Evolutionary conservation across 495 filamentous ascomycete genomes (phyloP).

Genomic region (Neurospora tetraspora): DNA sequence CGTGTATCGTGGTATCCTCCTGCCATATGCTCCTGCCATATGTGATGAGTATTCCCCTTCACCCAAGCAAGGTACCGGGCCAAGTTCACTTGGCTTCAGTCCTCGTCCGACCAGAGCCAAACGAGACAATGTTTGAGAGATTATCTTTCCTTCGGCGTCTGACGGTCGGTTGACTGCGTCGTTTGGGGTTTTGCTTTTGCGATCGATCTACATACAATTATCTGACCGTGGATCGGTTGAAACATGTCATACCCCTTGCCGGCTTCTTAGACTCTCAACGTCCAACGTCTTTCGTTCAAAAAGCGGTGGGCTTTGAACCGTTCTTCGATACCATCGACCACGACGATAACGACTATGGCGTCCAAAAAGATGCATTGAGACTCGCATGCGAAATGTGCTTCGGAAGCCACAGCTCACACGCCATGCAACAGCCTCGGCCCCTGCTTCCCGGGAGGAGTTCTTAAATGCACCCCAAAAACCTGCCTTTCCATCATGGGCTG

Average conservation of each 20-base stretch:
- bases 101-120: neutral
- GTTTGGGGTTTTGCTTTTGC: neutral
- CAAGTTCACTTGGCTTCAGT: neutral
- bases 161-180: neutral
- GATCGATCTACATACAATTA: neutral
- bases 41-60: neutral
- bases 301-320: neutral
- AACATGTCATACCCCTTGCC: too few species aligned
- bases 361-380: neutral
- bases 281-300: neutral
- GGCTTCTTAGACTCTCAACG: neutral
- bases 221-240: neutral
- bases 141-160: neutral
- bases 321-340: neutral
- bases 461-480: neutral
- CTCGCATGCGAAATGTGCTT: neutral
- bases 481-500: neutral
- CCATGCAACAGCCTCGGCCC: neutral
- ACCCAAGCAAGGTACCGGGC: too few species aligned
- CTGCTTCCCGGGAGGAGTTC: neutral
- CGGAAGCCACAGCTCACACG: neutral
- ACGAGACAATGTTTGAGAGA: neutral
- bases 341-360: neutral
- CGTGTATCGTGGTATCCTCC: neutral
- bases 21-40: neutral